Base-by-base conservation (phyloP, 2,329 filamentous ascomycete species). In the Cordyceps farinosa region DNA sequence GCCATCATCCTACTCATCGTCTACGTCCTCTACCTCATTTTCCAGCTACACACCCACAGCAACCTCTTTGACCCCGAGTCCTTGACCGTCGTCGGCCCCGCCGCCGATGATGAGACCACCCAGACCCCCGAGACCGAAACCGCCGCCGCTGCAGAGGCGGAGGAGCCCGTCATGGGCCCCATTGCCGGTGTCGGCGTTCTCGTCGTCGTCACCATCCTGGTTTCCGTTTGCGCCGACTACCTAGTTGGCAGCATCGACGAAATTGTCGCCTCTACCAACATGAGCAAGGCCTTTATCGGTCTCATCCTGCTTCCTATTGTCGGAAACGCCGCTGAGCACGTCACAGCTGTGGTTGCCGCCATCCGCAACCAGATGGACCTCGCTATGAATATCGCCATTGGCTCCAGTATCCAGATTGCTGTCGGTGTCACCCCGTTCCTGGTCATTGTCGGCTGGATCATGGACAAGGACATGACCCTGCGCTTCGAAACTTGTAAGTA, bases 241-340 rank as follows among this genome's bases (percentile, higher is more conserved):
- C 82, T 93, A 7, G 90, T 93, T 40, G 87, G 86, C 69, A 90
- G 87, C 70, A 92, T 92, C 70, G 89, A 92, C 67, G 80, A 82
- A 34, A 83, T 93, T 53, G 90, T 92, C 30, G 81, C 86, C 68
- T 86, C 80, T 50, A 86, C 87, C 2, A 83, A 87, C 65, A 90
- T 93, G 73, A 91, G 87, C 79, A 90, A 90, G 76, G 91, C 87
- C 1, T 93, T 93, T 69, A 91, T 93, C 69, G 90, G 90, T 79
- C 79, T 92, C 55, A 90, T 92, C 56, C 78, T 92, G 27, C 89
- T 92, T 55, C 90, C 90, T 3, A 92, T 92, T 67, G 90, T 92
- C 38, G 90, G 90, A 50, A 92, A 92, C 69, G 90, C 90, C 2
- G 90, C 90, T 3, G 90, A 93, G 74, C 90, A 93, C 70, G 90